phyloP scores from a whole-genome alignment of 2,329 filamentous ascomycete genomes.

The Aplosporella prunicola region DNA sequence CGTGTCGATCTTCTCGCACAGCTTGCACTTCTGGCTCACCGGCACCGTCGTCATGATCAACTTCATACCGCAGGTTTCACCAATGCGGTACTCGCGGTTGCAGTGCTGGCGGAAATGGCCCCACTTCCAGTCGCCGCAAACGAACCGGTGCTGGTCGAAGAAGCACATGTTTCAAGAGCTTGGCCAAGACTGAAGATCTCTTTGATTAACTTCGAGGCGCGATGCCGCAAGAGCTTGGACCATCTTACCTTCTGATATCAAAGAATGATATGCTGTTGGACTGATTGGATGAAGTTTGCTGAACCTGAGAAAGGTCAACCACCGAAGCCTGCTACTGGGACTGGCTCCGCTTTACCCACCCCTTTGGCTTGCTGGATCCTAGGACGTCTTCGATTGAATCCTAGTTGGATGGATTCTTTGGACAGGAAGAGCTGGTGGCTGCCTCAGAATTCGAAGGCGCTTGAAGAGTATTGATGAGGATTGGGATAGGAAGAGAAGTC shows the following conservation, averaged over 20 bases:
- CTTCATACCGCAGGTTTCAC: slow-evolving; percentile 92
- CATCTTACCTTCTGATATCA: slow-evolving; percentile 10
- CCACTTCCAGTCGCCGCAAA: slow-evolving; percentile 90
- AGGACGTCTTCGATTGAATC: slow-evolving; percentile 1
- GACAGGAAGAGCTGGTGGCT: background rate
- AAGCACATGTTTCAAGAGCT: slow-evolving; percentile 64
- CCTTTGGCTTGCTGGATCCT: slow-evolving; percentile 6
- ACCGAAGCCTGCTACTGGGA: slow-evolving; percentile 3
- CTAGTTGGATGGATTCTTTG: background rate
- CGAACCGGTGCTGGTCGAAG: slow-evolving; percentile 81
- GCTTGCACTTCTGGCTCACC: slow-evolving; percentile 60
- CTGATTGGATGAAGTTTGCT: slow-evolving; percentile 10
- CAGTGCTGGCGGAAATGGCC: slow-evolving; percentile 87
- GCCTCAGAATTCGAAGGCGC: slow-evolving; percentile 8
- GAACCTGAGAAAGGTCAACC: slow-evolving; percentile 5
- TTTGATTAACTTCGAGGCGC: slow-evolving; percentile 3
- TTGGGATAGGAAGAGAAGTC: slow-evolving; percentile 5
- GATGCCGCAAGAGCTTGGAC: slow-evolving; percentile 9
- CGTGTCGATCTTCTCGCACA: slow-evolving; percentile 82
- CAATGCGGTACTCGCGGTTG: slow-evolving; percentile 87
- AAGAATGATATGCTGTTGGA: slow-evolving; percentile 8
- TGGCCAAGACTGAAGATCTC: slow-evolving; percentile 9
- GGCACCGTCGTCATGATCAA: slow-evolving; percentile 67
- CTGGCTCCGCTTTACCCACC: slow-evolving; percentile 1
- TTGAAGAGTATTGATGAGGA: slow-evolving; percentile 4